These are phyloP conservation scores for Phaeotremella skinneri DNA, from an alignment of 768 basidiomycete genomes.

Conservation along the genomic window DNA sequence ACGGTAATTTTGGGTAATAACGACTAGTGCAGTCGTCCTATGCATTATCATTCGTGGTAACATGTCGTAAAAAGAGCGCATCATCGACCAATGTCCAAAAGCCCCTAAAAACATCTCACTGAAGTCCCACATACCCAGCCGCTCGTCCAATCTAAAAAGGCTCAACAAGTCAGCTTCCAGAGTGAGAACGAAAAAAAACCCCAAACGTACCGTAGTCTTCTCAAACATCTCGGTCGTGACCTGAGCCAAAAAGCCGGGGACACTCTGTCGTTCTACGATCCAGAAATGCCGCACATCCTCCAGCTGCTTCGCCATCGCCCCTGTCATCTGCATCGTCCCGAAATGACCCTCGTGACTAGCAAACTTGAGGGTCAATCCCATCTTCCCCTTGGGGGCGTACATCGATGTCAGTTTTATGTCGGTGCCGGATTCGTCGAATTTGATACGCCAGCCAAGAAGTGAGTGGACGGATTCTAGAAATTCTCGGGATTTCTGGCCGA, in stretches of 20 bases:
- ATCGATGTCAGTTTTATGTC: constrained; percentile 83
- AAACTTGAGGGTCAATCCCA: constrained; percentile 64
- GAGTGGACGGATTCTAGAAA: constrained; percentile 87
- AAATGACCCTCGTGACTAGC: constrained; percentile 51
- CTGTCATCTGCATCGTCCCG: constrained; percentile 50
- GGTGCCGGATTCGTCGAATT: constrained; percentile 82
- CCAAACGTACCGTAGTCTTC: constrained; percentile 58
- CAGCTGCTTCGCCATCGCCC: constrained; percentile 55
- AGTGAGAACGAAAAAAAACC: background rate
- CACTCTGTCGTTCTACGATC: constrained; percentile 80
- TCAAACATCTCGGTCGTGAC: constrained; percentile 86
- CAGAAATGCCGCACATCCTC: constrained; percentile 76
- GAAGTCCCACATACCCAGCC: constrained; percentile 41
- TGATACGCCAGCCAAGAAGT: constrained; percentile 84
- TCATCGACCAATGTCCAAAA: background rate
- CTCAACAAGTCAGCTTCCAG: background rate
- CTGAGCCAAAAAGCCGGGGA: constrained; percentile 84
- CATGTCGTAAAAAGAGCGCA: background rate
- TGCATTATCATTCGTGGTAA: background rate
- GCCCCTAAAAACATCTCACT: constrained; percentile 2
- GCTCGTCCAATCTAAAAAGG: constrained; percentile 33
- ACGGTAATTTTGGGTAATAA: no score
- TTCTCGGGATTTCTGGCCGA: constrained; percentile 77
- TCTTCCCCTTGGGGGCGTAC: constrained; percentile 80
- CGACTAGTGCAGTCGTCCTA: background rate